Percentiles rank a stretch among this genome's conserved stretches.
Evolutionary conservation across 2,329 filamentous ascomycete species (phyloP).

Genomic region (Mariannaea elegans): DNA sequence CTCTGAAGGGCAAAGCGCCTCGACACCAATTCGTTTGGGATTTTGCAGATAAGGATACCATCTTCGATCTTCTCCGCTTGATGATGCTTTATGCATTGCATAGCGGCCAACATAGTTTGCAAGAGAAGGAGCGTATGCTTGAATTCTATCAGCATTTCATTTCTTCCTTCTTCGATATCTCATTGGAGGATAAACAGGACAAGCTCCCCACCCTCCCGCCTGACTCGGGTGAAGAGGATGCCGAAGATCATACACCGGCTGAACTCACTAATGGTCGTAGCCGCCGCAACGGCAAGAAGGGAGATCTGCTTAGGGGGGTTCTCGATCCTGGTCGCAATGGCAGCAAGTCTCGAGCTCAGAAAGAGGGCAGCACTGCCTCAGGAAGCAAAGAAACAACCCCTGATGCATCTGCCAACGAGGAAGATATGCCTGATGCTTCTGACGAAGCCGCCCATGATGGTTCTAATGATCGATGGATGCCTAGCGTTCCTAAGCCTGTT

Average conservation of each 20-base stretch:
- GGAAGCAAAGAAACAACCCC: conserved; percentile 91
- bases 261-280: conserved; percentile 75
- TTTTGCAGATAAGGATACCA: conserved; percentile 75
- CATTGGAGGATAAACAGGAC: conserved; percentile 73
- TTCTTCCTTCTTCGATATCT: conserved; percentile 78
- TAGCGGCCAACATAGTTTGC: conserved; percentile 74
- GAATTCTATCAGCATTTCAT: conserved; percentile 82
- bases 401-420: conserved; percentile 81
- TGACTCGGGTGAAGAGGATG: conserved; percentile 78
- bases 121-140: conserved; percentile 77
- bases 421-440: conserved; percentile 72
- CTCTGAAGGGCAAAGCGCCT: conserved; percentile 67
- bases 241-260: conserved; percentile 75
- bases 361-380: conserved; percentile 80
- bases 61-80: conserved; percentile 69
- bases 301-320: conserved; percentile 84
- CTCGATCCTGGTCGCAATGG: conserved; percentile 81
- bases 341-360: conserved; percentile 74
- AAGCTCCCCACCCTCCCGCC: conserved; percentile 74
- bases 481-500: conserved; percentile 64
- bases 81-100: conserved; percentile 72
- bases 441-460: conserved; percentile 70
- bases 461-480: conserved; percentile 72
- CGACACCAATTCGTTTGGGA: conserved; percentile 79
- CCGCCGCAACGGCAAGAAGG: conserved; percentile 78